Evolutionary conservation across 2,329 filamentous ascomycete species (phyloP).

Genomic region (Xylariaceae sp.): DNA sequence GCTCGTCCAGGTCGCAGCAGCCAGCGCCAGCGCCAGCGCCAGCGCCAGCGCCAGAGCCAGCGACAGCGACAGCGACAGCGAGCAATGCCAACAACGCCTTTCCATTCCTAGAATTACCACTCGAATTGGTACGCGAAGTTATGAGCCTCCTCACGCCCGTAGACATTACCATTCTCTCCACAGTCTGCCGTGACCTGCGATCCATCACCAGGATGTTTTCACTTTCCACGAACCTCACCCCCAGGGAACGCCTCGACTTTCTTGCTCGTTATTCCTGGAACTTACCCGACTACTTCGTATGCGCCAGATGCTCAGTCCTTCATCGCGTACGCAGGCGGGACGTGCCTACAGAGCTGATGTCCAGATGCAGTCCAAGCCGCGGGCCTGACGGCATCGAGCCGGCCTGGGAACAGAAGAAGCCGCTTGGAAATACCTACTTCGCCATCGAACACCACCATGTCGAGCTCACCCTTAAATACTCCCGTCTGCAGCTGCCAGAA

Average conservation of each 20-base stretch:
- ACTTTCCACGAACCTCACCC: background rate
- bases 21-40: no score
- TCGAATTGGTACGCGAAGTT: background rate
- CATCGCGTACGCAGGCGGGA: background rate
- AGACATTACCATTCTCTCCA: background rate
- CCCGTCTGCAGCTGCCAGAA: background rate
- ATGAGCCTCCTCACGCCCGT: background rate
- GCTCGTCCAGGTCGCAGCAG: no score
- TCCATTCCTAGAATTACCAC: background rate
- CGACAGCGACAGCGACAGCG: no score
- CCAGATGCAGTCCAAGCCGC: no score
- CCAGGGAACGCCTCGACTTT: background rate
- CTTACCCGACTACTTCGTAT: background rate
- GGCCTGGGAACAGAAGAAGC: background rate
- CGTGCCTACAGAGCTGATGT: background rate
- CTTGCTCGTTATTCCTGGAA: background rate
- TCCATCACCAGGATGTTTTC: background rate
- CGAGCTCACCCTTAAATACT: conserved; percentile 9
- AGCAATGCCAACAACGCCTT: background rate
- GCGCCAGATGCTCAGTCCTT: background rate
- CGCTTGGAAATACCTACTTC: background rate
- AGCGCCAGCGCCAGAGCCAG: no score
- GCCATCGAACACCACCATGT: conserved; percentile 1
- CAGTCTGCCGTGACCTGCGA: conserved; percentile 1
- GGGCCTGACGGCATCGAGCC: no score